Evolutionary conservation across 495 filamentous ascomycete genomes (phyloP).

Genomic region (Geoglossum glabrum): DNA sequence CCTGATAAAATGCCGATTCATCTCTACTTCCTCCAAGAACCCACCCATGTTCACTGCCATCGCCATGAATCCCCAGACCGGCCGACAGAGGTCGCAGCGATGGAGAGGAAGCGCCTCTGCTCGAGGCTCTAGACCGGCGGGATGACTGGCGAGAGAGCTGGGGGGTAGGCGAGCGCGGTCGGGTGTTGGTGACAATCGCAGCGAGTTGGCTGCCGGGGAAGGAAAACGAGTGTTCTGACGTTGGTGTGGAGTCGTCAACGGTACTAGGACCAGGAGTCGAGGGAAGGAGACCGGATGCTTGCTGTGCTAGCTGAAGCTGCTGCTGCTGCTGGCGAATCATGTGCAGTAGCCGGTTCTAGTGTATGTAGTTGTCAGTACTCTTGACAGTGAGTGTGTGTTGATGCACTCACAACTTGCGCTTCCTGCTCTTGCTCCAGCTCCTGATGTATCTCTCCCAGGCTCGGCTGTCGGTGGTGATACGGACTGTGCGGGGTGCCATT

Average conservation of each 20-base stretch:
- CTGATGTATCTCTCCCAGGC: slow-evolving; percentile 86
- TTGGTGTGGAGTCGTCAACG: slow-evolving; percentile 48
- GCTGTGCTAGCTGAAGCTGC: slow-evolving; percentile 50
- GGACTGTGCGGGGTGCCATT: slow-evolving; percentile 36
- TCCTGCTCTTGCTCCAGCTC: slow-evolving; percentile 92
- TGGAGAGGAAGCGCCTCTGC: slow-evolving; percentile 18
- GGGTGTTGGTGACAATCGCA: slow-evolving; percentile 18
- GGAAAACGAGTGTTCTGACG: slow-evolving; percentile 38
- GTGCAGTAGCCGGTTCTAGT: slow-evolving; percentile 76
- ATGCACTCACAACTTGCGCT: slow-evolving; percentile 55
- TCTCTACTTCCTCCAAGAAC: slow-evolving; percentile 9
- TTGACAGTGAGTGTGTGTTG: background rate
- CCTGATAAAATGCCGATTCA: slow-evolving; percentile 54
- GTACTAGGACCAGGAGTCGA: slow-evolving; percentile 28
- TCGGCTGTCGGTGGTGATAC: slow-evolving; percentile 52
- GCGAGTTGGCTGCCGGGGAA: slow-evolving; percentile 21
- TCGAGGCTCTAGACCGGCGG: slow-evolving; percentile 17
- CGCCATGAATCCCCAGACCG: slow-evolving; percentile 10
- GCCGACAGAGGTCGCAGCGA: slow-evolving; percentile 16
- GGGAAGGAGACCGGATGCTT: slow-evolving; percentile 21
- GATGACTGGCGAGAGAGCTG: slow-evolving; percentile 31
- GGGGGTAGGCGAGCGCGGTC: slow-evolving; percentile 31
- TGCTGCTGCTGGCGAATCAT: slow-evolving; percentile 79
- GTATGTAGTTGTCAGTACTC: background rate
- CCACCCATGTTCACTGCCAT: slow-evolving; percentile 11